Evolutionary conservation across 1,139 yeast genomes (phyloP), one percentile per base, ranked within the genome.

Genomic region (Sugiyamaella neomexicana): DNA sequence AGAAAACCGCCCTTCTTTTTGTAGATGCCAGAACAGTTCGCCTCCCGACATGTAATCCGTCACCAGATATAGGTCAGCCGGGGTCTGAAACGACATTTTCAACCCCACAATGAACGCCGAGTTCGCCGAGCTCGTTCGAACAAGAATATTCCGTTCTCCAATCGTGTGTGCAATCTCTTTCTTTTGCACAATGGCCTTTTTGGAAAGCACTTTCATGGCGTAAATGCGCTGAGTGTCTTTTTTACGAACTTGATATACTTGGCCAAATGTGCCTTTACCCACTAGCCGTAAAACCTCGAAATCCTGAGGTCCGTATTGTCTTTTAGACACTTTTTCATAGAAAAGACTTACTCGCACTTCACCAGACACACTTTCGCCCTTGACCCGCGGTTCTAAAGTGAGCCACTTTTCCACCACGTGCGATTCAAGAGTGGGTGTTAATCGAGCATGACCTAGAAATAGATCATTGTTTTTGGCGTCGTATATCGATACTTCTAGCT

Each of bases 41-140:
- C 99, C 99, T 42, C 99, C 99, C 47, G 95, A 85, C 98, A 93
- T 91, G 73, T 88, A 93, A 72, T 93, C 99, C 1, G 98, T 93
- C 31, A 93, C 97, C 56, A 93, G 77, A 68, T 90, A 93, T 60
- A 93, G 78, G 71, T 93, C 98, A 0, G 87, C 76, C 42, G 95
- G 95, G 1, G 98, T 93, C 74, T 93, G 99, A 72, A 93, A 93
- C 1, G 97, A 88, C 69, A 91, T 91, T 73, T 93, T 93, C 65
- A 93, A 80, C 0, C 97, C 97, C 39, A 93, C 97, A 69, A 93
- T 89, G 68, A 93, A 93, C 16, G 96, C 89, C 39, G 91, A 87
- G 29, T 88, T 88, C 15, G 91, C 84, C 40, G 83, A 75, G 6
- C 88, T 82, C 2, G 98, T 93, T 62, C 97, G 83, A 23, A 91